phyloP scores from a whole-genome alignment of 805 yeast species.

The Wickerhamiella azyma region DNA sequence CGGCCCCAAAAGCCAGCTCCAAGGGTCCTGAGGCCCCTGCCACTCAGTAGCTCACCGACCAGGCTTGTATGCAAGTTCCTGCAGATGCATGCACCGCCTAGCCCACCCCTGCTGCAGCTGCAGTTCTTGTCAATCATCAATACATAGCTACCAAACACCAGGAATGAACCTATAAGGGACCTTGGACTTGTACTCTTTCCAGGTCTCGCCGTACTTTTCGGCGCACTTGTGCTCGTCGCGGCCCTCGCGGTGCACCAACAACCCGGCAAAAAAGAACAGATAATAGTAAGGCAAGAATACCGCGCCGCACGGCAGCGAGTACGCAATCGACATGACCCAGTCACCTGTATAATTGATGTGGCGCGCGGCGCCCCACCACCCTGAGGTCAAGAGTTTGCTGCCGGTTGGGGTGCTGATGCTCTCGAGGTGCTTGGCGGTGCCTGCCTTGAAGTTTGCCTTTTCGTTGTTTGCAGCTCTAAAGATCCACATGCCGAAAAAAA shows the following conservation, averaged over 20 bases:
- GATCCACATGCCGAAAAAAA: constrained; percentile 56
- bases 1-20: too few relatives aligned
- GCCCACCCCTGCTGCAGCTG: too few relatives aligned
- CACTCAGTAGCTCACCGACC: too few relatives aligned
- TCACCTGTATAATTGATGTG: constrained; percentile 95
- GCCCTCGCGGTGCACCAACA: constrained; percentile 74
- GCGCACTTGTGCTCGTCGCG: constrained; percentile 89
- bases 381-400: constrained; percentile 67
- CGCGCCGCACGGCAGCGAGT: constrained; percentile 86
- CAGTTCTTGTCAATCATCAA: too few relatives aligned
- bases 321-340: constrained; percentile 79
- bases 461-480: constrained; percentile 78
- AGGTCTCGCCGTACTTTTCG: constrained; percentile 68
- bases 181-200: constrained; percentile 65
- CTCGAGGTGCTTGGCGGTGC: constrained; percentile 53
- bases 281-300: constrained; percentile 78
- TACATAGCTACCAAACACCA: constrained; percentile 45
- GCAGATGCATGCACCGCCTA: background rate
- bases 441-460: constrained; percentile 71
- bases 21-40: too few relatives aligned
- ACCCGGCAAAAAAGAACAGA: constrained; percentile 63
- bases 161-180: constrained; percentile 92
- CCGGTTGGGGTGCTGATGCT: constrained; percentile 64
- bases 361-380: constrained; percentile 93
- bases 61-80: too few relatives aligned